Conservation (phyloP, 2,329 filamentous ascomycete species). For the Leptosphaerulina australis region DNA sequence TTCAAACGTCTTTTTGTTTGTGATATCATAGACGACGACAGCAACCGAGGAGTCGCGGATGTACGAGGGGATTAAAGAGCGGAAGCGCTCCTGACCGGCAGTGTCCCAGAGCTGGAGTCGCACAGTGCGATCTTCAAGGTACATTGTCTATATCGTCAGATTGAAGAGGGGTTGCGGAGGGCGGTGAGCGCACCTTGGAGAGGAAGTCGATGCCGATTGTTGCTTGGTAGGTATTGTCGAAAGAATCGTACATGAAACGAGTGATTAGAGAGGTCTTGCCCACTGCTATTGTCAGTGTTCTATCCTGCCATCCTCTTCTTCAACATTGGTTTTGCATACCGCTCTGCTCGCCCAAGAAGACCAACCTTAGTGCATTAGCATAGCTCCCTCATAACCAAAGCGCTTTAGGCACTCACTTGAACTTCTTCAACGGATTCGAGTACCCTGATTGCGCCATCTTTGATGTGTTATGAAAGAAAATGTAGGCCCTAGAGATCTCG, state of each 20-base stretch:
- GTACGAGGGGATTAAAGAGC: conserved; percentile 95
- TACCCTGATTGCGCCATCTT: conserved; percentile 85
- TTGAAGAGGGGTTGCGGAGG: neutral
- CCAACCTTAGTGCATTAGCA: conserved; percentile 67
- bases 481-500: conserved; percentile 1
- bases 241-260: conserved; percentile 99
- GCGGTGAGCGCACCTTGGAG: conserved; percentile 72
- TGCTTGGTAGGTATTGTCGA: conserved; percentile 99
- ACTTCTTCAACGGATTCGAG: conserved; percentile 99
- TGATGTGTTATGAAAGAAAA: conserved; percentile 19
- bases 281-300: conserved; percentile 61
- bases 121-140: conserved; percentile 97
- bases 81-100: conserved; percentile 95
- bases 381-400: conserved; percentile 24
- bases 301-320: neutral
- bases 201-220: conserved; percentile 99
- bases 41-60: conserved; percentile 98
- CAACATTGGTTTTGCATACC: conserved; percentile 64
- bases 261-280: conserved; percentile 99
- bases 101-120: conserved; percentile 98
- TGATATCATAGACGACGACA: conserved; percentile 98
- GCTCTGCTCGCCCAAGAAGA: conserved; percentile 98
- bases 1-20: conserved; percentile 95
- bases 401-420: conserved; percentile 71
- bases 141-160: conserved; percentile 77